phyloP scores from a whole-genome alignment of 2,329 filamentous ascomycete genomes.

The Exserohilum rostratum region DNA sequence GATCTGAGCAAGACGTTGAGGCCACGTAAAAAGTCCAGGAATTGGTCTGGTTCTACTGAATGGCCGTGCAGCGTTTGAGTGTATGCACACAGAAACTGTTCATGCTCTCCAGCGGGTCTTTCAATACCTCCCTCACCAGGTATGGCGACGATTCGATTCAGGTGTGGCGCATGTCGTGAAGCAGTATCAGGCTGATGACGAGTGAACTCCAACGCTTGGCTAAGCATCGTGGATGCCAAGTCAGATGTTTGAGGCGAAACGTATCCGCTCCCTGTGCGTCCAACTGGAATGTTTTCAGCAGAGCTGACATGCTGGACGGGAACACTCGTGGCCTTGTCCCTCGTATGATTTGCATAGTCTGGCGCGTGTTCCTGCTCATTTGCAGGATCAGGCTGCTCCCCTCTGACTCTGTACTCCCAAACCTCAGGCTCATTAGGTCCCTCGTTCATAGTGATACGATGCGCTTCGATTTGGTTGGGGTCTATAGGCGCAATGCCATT shows the following conservation, averaged over 20 bases:
- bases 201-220: constrained; percentile 34
- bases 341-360: constrained; percentile 26
- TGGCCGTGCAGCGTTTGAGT: constrained; percentile 37
- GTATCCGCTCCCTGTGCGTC: constrained; percentile 11
- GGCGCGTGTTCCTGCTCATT: constrained; percentile 29
- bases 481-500: constrained; percentile 33
- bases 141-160: constrained; percentile 34
- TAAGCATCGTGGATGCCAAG: constrained; percentile 22
- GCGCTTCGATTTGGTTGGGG: constrained; percentile 36
- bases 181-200: constrained; percentile 32
- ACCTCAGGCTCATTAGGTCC: constrained; percentile 30
- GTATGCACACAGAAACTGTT: constrained; percentile 38
- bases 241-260: constrained; percentile 5
- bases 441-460: constrained; percentile 31
- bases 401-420: constrained; percentile 34
- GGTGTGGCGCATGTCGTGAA: constrained; percentile 29
- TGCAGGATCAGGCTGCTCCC: constrained; percentile 22
- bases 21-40: constrained; percentile 43
- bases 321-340: constrained; percentile 23
- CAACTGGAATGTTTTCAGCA: constrained; percentile 32
- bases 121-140: constrained; percentile 22
- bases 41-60: constrained; percentile 37
- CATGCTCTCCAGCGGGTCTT: constrained; percentile 14
- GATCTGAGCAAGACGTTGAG: constrained; percentile 37
- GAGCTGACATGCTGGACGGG: constrained; percentile 34